Conservation (phyloP, 768 basidiomycete species). For the Boletus rufocinnamomeus region DNA sequence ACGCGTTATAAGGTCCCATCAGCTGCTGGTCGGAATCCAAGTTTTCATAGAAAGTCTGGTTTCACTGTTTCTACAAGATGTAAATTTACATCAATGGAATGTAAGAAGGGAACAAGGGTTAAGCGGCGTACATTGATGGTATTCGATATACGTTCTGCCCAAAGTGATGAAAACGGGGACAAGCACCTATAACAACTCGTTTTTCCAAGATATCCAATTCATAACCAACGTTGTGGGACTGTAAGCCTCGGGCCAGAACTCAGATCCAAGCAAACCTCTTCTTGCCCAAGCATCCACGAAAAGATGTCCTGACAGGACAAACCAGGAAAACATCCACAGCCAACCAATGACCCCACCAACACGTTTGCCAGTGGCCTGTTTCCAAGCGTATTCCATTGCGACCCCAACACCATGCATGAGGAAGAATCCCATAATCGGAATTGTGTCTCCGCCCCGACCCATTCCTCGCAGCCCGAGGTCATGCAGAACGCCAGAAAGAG, state of each 20-base stretch:
- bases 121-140: no score
- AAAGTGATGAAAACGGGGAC: background rate
- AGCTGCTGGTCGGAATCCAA: no score
- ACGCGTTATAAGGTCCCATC: no score
- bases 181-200: background rate
- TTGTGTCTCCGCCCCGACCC: constrained; percentile 52
- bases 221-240: constrained; percentile 21
- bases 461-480: constrained; percentile 59
- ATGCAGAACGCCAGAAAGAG: constrained; percentile 60
- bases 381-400: constrained; percentile 51
- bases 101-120: no score
- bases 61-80: background rate
- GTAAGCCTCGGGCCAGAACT: constrained; percentile 17
- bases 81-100: background rate
- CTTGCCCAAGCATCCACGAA: constrained; percentile 47
- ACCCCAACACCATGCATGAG: constrained; percentile 56
- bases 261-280: constrained; percentile 21
- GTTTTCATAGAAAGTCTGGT: no score
- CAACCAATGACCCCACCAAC: constrained; percentile 51
- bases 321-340: constrained; percentile 54
- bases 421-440: constrained; percentile 51
- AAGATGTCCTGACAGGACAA: constrained; percentile 47
- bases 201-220: constrained; percentile 8
- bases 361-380: constrained; percentile 41
- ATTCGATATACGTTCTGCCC: no score